phyloP scores from a whole-genome alignment of 78 protist species.

The Dictyostelium capitatum region DNA sequence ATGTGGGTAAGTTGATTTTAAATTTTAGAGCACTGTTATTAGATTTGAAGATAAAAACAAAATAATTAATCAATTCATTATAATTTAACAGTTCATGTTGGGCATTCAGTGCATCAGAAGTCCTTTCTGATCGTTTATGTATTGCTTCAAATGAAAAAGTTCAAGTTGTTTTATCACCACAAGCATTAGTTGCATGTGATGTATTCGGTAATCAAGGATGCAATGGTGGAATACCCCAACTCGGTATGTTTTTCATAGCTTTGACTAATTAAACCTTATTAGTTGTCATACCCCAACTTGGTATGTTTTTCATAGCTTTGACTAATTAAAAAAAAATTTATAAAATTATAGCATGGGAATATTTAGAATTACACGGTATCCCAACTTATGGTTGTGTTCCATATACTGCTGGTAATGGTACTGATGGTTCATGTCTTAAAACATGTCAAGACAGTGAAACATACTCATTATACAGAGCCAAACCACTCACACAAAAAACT shows the following conservation, averaged over 20 bases:
- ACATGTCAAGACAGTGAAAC: constrained; percentile 45
- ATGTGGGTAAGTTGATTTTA: constrained; percentile 16
- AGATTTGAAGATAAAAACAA: too few species aligned
- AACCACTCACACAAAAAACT: constrained; percentile 41
- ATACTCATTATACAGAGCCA: constrained; percentile 20
- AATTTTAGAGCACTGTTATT: neutral
- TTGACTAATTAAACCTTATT: too few species aligned
- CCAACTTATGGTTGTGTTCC: constrained; percentile 85
- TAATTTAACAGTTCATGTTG: constrained; percentile 37
- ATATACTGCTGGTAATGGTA: constrained; percentile 83
- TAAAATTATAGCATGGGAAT: constrained; percentile 5
- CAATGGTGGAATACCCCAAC: constrained; percentile 83
- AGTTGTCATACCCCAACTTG: constrained; percentile 79
- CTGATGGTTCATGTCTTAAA: constrained; percentile 34
- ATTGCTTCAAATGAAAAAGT: constrained; percentile 53
- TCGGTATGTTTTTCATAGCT: constrained; percentile 64
- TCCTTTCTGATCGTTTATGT: constrained; percentile 73
- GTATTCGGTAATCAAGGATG: constrained; percentile 69
- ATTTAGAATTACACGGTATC: constrained; percentile 52
- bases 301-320: too few species aligned
- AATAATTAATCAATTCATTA: too few species aligned
- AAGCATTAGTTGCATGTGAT: constrained; percentile 61
- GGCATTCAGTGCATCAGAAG: constrained; percentile 72
- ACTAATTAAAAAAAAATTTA: too few species aligned
- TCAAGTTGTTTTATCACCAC: constrained; percentile 63